Conservation (phyloP, 2,329 filamentous ascomycete genomes). For the Ceratocystis eucalypticola region DNA sequence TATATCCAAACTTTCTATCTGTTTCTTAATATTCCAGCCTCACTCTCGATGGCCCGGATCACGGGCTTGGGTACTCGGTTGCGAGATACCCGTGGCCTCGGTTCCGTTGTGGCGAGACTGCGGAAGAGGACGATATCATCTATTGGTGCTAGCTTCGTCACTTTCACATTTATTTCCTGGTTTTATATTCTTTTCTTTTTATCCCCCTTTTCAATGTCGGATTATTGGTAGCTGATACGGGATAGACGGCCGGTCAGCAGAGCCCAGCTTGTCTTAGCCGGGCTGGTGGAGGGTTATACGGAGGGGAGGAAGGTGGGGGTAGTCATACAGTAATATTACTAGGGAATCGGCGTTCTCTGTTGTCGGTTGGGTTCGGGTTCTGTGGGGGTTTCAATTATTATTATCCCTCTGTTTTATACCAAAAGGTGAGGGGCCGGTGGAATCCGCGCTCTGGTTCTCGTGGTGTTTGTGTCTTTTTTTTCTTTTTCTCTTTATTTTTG, state of each 20-base stretch:
- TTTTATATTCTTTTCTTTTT: not conserved
- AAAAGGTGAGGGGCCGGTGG: constrained; percentile 1
- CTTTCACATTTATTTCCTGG: not conserved
- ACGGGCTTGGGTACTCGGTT: constrained; percentile 3
- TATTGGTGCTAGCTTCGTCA: not conserved
- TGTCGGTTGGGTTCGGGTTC: not conserved
- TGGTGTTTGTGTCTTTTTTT: not conserved
- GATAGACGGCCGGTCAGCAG: not conserved
- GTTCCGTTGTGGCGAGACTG: not conserved
- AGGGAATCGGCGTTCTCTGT: constrained; percentile 1
- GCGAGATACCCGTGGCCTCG: not conserved
- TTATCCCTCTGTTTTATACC: constrained; percentile 2
- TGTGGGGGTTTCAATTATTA: not conserved
- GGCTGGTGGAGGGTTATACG: not conserved
- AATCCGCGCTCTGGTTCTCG: not conserved
- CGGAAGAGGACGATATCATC: not conserved
- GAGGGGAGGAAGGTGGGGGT: not conserved
- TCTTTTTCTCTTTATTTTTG: not conserved
- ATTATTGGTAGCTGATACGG: not conserved
- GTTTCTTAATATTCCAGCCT: constrained; percentile 4
- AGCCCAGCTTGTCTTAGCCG: not conserved
- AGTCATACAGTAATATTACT: constrained; percentile 1
- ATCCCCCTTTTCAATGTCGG: not conserved
- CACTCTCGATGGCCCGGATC: not conserved
- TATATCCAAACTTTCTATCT: not conserved